A percentile compares a stretch with the other conserved stretches of the same genome.
phyloP scores from a whole-genome alignment of 345 rosid genomes.

The Physaria fendleri region DNA sequence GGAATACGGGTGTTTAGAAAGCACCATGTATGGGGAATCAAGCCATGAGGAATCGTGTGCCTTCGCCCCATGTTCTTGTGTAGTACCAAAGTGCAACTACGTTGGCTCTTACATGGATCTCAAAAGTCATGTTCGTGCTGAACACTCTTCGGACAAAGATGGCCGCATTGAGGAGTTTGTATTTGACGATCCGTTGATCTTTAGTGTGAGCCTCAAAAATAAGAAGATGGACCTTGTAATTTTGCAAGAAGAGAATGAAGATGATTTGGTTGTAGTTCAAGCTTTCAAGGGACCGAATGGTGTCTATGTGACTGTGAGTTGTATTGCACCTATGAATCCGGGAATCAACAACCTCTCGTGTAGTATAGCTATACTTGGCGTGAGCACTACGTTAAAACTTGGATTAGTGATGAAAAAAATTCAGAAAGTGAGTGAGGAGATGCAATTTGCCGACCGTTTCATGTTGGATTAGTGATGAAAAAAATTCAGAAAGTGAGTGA shows the following conservation, averaged over 20 bases:
- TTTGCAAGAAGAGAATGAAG: background rate
- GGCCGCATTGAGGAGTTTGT: background rate
- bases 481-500: background rate
- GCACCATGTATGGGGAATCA: slow-evolving; percentile 14
- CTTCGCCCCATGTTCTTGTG: slow-evolving; percentile 37
- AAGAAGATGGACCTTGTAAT: background rate
- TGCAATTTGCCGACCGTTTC: too few species aligned
- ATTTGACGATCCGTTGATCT: background rate
- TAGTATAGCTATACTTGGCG: background rate
- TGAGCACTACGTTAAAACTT: background rate
- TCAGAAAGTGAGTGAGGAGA: background rate
- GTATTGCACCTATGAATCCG: background rate
- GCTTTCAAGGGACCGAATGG: background rate
- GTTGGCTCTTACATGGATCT: slow-evolving; percentile 30
- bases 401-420: background rate
- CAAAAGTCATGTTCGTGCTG: slow-evolving; percentile 22
- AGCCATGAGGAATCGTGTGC: slow-evolving; percentile 35
- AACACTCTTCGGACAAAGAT: slow-evolving; percentile 12
- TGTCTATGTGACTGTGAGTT: background rate
- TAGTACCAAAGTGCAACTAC: slow-evolving; percentile 31
- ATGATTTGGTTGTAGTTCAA: background rate
- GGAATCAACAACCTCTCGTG: background rate
- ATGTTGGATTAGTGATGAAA: background rate
- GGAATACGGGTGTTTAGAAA: background rate
- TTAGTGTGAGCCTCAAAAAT: background rate